Evolutionary conservation across 345 rosid genomes (phyloP), one percentile per base, ranked within the genome.

Genomic region (Syzygium oleosum): DNA sequence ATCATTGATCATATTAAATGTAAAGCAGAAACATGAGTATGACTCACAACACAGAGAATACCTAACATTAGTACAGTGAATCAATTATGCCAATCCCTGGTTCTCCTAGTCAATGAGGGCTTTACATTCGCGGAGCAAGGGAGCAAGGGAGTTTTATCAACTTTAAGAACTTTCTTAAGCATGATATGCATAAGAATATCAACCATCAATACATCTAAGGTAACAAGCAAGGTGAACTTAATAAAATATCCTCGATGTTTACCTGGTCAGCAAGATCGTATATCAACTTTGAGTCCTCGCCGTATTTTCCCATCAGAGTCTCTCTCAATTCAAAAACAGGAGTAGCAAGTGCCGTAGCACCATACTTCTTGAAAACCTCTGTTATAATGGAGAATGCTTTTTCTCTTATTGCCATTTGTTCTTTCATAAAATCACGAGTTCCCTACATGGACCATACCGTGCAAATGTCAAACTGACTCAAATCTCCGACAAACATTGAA

Each of bases 201-300:
- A 27, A 55, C 51, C 77, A 43, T 59, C 27, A 6, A 29, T 27
- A 61, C 78, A 84, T 27, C 88, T 43, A 29, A 31, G 23, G 52
- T 25, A 52, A 8, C 19, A 85, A 54, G 34, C 4, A 22, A 79
- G 73, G 68, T 15, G 63, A 73, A 56, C 38, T 56, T 58, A 85
- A 65, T 23, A 87, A 41, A 51, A 86, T 27, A 68, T 38, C 68
- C 80, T 80, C 23, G 7, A 49, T 53, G 87, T 84, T 88, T 90
- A 98, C 99, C 98, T 98, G 98, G 88, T 96, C 99, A 79, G 98
- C 99, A 85, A 98, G 96, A 93, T 98, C 98, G 85, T 94, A 96
- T 85, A 98, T 91, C 94, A 98, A 91, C 91, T 96, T 98, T 13
- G 99, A 95, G 88, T 98, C 99, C 92, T 98, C 99, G 85, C 99